Evolutionary conservation across 225 moss, liverwort and hornwort genomes (phyloP).

Genomic region (Neckera pumila): DNA sequence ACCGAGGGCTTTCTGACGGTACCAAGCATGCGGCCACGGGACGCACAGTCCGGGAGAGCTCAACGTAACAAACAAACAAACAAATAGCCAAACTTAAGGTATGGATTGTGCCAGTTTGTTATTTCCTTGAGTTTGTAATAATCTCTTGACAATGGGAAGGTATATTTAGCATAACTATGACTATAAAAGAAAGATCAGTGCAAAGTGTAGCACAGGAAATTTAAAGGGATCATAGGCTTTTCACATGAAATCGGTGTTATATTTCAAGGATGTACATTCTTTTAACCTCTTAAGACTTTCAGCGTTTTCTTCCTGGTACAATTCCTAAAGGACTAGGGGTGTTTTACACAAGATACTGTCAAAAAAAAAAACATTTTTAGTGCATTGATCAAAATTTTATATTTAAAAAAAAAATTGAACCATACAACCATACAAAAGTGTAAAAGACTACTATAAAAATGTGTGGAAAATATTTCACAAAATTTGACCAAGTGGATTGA

Average conservation of each 20-base stretch:
- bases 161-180: background rate
- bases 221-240: too few relatives aligned
- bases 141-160: background rate
- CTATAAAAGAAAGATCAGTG: background rate
- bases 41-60: too few relatives aligned
- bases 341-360: background rate
- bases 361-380: background rate
- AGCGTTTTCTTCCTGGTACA: accelerated
- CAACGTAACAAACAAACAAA: too few relatives aligned
- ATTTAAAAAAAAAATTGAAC: too few relatives aligned
- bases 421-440: too few relatives aligned
- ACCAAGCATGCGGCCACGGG: too few relatives aligned
- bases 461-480: accelerated
- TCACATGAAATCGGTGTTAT: background rate
- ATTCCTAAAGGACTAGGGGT: accelerated
- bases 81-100: too few relatives aligned
- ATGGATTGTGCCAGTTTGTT: too few relatives aligned
- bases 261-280: background rate
- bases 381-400: background rate
- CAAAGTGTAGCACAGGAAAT: background rate
- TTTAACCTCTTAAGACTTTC: too few relatives aligned
- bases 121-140: background rate
- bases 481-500: background rate
- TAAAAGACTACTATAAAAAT: background rate
- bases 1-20: too few relatives aligned